Evolutionary conservation across 257 asterid genomes (phyloP).

Genomic region (Jaltomata sinuosa): DNA sequence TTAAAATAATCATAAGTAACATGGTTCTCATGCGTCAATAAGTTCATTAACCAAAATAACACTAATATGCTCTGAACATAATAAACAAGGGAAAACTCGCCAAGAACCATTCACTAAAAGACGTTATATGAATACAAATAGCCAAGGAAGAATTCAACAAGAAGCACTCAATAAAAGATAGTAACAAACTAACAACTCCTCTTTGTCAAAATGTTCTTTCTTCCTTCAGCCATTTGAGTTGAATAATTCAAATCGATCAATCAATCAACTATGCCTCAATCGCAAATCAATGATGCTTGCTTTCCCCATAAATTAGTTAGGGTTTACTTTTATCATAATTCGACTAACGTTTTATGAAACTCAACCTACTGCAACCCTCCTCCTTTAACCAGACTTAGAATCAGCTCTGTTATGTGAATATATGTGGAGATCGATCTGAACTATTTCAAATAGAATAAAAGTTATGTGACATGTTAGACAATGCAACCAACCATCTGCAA

Average conservation of each 20-base stretch:
- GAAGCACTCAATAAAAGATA: not conserved
- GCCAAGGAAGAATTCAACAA: not conserved
- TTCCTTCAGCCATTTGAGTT: not conserved
- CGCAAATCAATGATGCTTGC: not conserved
- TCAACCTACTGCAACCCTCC: not conserved
- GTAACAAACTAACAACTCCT: not conserved
- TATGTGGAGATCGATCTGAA: not conserved
- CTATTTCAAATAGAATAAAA: not conserved
- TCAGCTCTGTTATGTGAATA: not conserved
- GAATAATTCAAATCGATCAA: not conserved
- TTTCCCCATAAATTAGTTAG: not conserved
- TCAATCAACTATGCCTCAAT: not conserved
- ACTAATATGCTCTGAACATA: not conserved
- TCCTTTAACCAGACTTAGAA: not conserved
- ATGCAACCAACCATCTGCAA: not conserved
- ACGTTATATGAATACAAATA: not conserved
- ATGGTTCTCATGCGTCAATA: not conserved
- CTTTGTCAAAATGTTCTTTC: not conserved
- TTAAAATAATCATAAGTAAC: not conserved
- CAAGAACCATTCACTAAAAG: not conserved
- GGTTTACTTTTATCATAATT: not conserved
- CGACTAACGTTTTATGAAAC: not conserved
- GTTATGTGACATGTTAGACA: not conserved
- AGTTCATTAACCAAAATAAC: not conserved
- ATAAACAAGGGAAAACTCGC: not conserved